Evolutionary conservation across 768 basidiomycete species (phyloP), one percentile per base, ranked within the genome.

Genomic region (Mycena leptocephala): DNA sequence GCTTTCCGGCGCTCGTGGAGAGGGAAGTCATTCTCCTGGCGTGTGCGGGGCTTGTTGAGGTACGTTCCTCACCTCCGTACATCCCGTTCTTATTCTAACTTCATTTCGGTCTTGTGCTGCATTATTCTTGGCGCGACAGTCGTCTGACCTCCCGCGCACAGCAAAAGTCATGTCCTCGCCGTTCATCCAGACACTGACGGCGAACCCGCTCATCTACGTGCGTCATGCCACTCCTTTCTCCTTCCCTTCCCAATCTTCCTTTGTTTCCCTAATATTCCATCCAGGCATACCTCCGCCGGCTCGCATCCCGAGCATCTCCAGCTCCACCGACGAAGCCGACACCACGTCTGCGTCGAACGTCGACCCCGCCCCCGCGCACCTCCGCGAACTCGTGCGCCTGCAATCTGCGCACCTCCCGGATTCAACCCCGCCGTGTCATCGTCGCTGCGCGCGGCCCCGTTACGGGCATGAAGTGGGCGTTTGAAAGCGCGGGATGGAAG

Each of bases 391-490:
- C 70, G 92, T 95, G 0, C 90, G 94, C n/a, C 85, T 95, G 16
- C 95, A 95, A 84, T 93, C 93, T 0, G 95, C 95, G 1, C 92
- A 95, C 80, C 88, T 95, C 7, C 90, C 0, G 91, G 95, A 5
- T 95, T 92, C 81, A 95, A 95, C 77, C 89, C 91, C 26, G 95
- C 95, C 0, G 85, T 95, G n/a, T 94, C 94, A 0, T 95, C 94
- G 6, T 94, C 92, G 4, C 85, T 95, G 30, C 90, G 94, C 39
- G 90, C 93, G 94, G 94, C 1, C 94, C 95, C 18, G 86, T 95
- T 33, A 91, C 94, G 46, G 93, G 93, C 6, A 90, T 92, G 69
- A 83, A 83, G 1, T 82, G 88, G 1, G 86, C 92, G 5, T 95
- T 95, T 78, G 82, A 87, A 32, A 87, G 89, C 0, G 85, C 88